These are phyloP conservation scores for Penicillium pancosmium DNA, from an alignment of 495 filamentous ascomycete genomes.

Conservation along the genomic window DNA sequence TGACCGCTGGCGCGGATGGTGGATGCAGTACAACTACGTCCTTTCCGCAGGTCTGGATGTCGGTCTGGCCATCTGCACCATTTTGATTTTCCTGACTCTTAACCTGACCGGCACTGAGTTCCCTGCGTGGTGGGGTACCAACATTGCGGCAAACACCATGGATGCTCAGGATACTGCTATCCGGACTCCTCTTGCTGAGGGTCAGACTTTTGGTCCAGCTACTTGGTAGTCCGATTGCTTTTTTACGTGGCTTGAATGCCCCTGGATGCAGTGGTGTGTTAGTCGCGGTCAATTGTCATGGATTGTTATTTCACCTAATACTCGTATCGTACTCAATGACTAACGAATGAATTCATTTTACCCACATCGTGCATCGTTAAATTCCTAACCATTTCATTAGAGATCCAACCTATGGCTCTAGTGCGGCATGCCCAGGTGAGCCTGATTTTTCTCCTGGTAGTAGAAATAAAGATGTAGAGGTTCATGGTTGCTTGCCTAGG, in stretches of 20 bases:
- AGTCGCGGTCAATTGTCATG: neutral
- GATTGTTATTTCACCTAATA: neutral
- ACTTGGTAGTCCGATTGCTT: conserved; percentile 35
- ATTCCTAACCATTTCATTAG: too few species aligned
- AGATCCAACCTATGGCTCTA: too few species aligned
- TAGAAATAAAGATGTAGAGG: too few species aligned
- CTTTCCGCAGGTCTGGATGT: conserved; percentile 72
- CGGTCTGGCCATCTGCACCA: conserved; percentile 64
- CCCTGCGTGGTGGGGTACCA: conserved; percentile 70
- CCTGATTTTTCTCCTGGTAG: too few species aligned
- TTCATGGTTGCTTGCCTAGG: too few species aligned
- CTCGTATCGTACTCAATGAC: too few species aligned
- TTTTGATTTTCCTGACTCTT: conserved; percentile 73
- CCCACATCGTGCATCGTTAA: too few species aligned
- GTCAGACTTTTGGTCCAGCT: conserved; percentile 63
- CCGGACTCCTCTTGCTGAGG: conserved; percentile 34
- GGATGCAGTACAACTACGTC: conserved; percentile 79
- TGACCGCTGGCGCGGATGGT: conserved; percentile 67
- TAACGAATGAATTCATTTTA: too few species aligned
- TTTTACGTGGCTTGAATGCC: neutral
- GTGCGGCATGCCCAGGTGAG: too few species aligned
- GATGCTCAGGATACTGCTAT: conserved; percentile 46
- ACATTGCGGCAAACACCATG: conserved; percentile 45
- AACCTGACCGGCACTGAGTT: conserved; percentile 53
- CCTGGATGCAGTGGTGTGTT: neutral